phyloP scores from a whole-genome alignment of 805 yeast species.

The Sugiyamaella boreocaroliniensis region DNA sequence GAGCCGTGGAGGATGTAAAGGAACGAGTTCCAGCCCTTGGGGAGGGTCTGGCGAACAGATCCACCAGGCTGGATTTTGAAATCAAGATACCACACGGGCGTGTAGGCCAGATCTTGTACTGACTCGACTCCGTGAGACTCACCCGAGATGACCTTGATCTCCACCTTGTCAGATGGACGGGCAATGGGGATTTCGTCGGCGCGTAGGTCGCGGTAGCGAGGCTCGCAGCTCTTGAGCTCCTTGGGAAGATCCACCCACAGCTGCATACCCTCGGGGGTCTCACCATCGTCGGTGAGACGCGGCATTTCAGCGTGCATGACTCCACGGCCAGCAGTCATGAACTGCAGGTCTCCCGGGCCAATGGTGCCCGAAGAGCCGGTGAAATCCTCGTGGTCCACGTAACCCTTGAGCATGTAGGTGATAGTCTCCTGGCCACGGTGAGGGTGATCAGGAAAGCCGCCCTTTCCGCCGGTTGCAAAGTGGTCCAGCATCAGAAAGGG shows the following conservation, averaged over 20 bases:
- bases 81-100: conserved; percentile 72
- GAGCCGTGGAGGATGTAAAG: conserved; percentile 61
- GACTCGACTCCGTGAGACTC: conserved; percentile 69
- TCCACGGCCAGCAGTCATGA: conserved; percentile 89
- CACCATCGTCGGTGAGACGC: conserved; percentile 39
- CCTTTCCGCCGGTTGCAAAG: conserved; percentile 53
- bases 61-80: conserved; percentile 62
- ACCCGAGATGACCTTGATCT: conserved; percentile 71
- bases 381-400: conserved; percentile 75
- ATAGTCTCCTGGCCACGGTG: conserved; percentile 77
- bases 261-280: conserved; percentile 60
- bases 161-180: conserved; percentile 55
- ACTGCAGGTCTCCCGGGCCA: conserved; percentile 76
- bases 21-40: conserved; percentile 59
- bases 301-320: conserved; percentile 86
- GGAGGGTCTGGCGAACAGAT: conserved; percentile 50
- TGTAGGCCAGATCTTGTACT: conserved; percentile 66
- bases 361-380: conserved; percentile 72
- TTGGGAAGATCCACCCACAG: conserved; percentile 80
- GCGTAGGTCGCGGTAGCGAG: conserved; percentile 70
- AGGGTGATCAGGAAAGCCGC: conserved; percentile 79
- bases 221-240: conserved; percentile 52
- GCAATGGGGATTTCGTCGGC: conserved; percentile 64
- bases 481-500: conserved; percentile 81
- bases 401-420: conserved; percentile 57